Base-by-base conservation (phyloP, 176 grass and related monocot genomes). In the Oryza coarctata region DNA sequence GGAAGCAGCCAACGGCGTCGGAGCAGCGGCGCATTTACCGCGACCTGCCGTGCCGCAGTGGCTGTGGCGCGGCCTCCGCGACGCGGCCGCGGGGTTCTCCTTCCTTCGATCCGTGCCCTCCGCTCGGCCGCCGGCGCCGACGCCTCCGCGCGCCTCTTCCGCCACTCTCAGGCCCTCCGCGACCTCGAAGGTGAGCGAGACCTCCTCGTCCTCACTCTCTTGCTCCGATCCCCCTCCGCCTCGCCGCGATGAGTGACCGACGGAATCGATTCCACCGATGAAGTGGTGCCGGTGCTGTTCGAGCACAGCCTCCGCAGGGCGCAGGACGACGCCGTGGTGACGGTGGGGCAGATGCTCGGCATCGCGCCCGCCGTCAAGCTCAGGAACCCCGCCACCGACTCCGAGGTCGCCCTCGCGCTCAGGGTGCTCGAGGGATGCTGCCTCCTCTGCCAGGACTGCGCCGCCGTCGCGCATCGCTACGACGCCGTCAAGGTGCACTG, bases 271-370 rank as follows among this genome's bases (percentile, higher is more conserved):
- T 36, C 6, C 4, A 38, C 9, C 2, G 45, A 55, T 67, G 83
- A 80, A 92, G 87, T 89, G 77, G 70, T 93, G 62, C 84, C 80
- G 32, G 90, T 89, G 81, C 74, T 93, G 64, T 87, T 93, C 70
- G 80, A 89, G 87, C 77, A 84, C 76, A 93, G 76, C 80, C 61
- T 93, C 32, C 77, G 84, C 39, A 86, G 73, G 85, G 72, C 70
- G 32, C 45, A 60, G 32, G 73, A 67, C 39, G 73, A 62, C 45
- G 62, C 76, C 67, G 65, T 81, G 65, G 34, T 72, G 28, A 87
- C 57, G 67, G 72, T 82, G 41, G 78, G 77, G 62, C 87, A 89
- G 68, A 68, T 86, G 76, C 78, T 92, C 64, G 86, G 80, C 28
- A 55, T 80, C 69, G 80, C 81, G 79, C 80, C 20, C 50, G 50